Evolutionary conservation across 2,329 filamentous ascomycete genomes (phyloP).

Genomic region (Botrytis fragariae): DNA sequence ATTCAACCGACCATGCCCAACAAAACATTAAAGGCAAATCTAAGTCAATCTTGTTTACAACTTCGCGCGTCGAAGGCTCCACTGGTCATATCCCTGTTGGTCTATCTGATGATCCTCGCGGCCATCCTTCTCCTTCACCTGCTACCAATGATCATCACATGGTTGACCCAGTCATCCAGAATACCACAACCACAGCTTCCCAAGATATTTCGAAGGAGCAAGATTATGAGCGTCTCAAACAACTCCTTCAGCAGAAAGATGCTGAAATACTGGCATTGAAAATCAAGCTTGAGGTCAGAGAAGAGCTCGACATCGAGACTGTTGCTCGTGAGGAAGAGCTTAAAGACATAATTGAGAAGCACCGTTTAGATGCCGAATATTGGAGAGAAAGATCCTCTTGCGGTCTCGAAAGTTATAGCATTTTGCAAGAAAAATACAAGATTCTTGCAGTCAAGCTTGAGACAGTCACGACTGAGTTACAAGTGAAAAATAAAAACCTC

Average conservation of each 20-base stretch:
- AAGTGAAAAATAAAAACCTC: background rate
- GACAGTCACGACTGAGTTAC: background rate
- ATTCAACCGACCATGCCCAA: background rate
- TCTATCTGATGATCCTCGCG: no score
- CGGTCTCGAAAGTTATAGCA: background rate
- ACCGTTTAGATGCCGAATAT: background rate
- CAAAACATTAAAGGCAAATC: background rate
- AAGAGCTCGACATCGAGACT: background rate
- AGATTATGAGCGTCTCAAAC: background rate
- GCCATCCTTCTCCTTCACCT: background rate
- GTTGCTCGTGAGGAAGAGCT: background rate
- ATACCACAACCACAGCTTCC: background rate
- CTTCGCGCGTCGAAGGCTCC: background rate
- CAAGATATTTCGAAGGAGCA: fast-evolving
- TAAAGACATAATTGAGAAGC: background rate
- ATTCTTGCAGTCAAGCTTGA: background rate
- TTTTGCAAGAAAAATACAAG: background rate
- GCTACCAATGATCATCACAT: background rate
- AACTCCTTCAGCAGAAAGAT: background rate
- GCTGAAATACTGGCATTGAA: background rate
- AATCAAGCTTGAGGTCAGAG: background rate
- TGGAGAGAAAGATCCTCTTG: background rate
- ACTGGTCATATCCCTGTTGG: background rate
- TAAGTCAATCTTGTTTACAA: background rate
- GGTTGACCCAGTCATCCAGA: background rate